phyloP scores from a whole-genome alignment of 2,329 filamentous ascomycete genomes.

The Trichoderma arundinaceum region DNA sequence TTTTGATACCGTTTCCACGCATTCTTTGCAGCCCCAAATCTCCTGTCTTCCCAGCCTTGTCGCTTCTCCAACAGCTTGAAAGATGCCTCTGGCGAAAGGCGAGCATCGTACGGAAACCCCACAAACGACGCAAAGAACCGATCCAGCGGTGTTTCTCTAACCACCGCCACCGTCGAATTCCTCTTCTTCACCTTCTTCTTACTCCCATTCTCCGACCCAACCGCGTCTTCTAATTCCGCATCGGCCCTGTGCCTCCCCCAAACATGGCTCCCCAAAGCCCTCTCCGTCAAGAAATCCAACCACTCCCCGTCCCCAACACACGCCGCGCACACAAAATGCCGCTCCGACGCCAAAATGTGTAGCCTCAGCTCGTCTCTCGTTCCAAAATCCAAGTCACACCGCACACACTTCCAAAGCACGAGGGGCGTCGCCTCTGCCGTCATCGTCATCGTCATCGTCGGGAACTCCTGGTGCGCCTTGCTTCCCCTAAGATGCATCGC shows the following conservation, averaged over 20 bases:
- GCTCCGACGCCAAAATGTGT: background rate
- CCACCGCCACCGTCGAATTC: background rate
- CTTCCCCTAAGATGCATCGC: slow-evolving; percentile 1
- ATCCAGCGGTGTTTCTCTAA: slow-evolving; percentile 16
- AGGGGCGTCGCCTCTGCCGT: background rate
- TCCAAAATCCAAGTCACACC: background rate
- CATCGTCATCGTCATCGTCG: background rate
- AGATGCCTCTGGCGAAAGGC: background rate
- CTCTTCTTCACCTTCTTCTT: background rate
- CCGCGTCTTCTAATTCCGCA: too few species aligned
- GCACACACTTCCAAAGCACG: background rate
- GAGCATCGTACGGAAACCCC: background rate
- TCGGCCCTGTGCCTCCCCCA: background rate
- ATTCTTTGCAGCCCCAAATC: background rate
- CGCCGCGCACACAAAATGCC: background rate
- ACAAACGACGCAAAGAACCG: slow-evolving; percentile 11
- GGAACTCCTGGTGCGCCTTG: background rate
- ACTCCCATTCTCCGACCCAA: background rate
- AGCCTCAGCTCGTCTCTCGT: background rate
- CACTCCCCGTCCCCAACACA: background rate
- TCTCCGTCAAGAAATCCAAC: background rate
- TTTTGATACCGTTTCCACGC: slow-evolving; percentile 7
- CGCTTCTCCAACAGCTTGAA: background rate
- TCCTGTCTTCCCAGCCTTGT: background rate
- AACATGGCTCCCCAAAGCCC: background rate